Evolutionary conservation across 163 green algal species (phyloP).

Genomic region (Chlamydomonas reinhardtii): DNA sequence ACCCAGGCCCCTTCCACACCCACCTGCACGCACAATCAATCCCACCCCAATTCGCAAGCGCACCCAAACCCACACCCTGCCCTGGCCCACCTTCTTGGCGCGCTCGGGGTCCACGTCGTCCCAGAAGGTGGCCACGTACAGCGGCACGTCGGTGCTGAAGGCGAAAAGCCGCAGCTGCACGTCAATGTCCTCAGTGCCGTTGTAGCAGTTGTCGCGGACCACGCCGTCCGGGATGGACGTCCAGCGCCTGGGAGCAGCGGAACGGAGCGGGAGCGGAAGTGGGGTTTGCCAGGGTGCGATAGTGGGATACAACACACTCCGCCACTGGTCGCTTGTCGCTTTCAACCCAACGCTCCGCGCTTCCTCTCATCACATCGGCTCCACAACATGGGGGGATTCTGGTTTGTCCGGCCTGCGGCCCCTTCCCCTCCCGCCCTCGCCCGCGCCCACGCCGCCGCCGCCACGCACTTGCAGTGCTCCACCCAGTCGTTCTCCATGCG

Average conservation of each 20-base stretch:
- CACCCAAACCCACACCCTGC: too few species aligned
- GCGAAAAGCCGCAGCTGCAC: slow-evolving; percentile 45
- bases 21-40: not conserved
- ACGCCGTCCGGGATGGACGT: slow-evolving; percentile 43
- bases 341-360: too few species aligned
- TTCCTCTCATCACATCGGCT: too few species aligned
- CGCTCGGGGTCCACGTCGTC: slow-evolving; percentile 39
- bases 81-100: slow-evolving; percentile 8
- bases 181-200: slow-evolving; percentile 58
- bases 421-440: too few species aligned
- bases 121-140: slow-evolving; percentile 44
- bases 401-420: too few species aligned
- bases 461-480: slow-evolving; percentile 53
- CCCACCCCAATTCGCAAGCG: too few species aligned
- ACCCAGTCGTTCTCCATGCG: slow-evolving; percentile 66
- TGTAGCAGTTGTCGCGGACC: slow-evolving; percentile 65
- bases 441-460: not conserved
- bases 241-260: slow-evolving; percentile 27
- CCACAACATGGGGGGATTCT: too few species aligned
- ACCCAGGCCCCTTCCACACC: not conserved
- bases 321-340: too few species aligned
- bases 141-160: slow-evolving; percentile 11
- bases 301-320: too few species aligned
- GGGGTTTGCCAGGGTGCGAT: too few species aligned
- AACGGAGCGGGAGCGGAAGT: not conserved